These are phyloP conservation scores for Rhodomyrtus psidioides DNA, from an alignment of 441 rosid species.

Conservation along the genomic window DNA sequence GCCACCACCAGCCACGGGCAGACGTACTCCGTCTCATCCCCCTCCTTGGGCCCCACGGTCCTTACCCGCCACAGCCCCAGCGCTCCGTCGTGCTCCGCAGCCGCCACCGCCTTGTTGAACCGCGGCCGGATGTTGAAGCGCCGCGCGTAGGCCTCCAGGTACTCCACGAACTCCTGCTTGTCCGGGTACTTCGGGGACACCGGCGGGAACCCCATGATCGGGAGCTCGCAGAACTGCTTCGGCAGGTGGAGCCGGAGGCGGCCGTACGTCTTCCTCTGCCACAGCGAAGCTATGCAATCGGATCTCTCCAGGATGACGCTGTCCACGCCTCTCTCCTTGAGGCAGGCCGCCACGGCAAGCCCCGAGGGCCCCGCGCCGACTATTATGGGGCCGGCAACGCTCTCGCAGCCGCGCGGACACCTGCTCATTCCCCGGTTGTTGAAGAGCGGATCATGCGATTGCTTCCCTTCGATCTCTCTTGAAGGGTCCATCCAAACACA, in stretches of 20 bases:
- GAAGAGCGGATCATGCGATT: slow-evolving; percentile 53
- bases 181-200: slow-evolving; percentile 28
- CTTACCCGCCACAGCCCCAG: slow-evolving; percentile 33
- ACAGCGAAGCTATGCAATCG: slow-evolving; percentile 32
- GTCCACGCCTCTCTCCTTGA: slow-evolving; percentile 10
- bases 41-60: slow-evolving; percentile 15
- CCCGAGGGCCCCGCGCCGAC: slow-evolving; percentile 46
- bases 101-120: slow-evolving; percentile 24
- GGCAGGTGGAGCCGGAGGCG: slow-evolving; percentile 43
- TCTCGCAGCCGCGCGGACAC: neutral
- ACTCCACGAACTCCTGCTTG: slow-evolving; percentile 27
- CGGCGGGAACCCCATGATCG: slow-evolving; percentile 27
- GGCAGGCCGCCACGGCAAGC: slow-evolving; percentile 29
- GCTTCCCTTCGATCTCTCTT: slow-evolving; percentile 79
- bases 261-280: slow-evolving; percentile 35
- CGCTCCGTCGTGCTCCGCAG: slow-evolving; percentile 17
- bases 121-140: slow-evolving; percentile 21
- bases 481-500: slow-evolving; percentile 28
- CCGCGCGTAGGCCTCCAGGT: slow-evolving; percentile 22
- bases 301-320: slow-evolving; percentile 32
- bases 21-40: slow-evolving; percentile 22
- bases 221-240: slow-evolving; percentile 36
- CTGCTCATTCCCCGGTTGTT: slow-evolving; percentile 7
- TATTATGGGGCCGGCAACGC: slow-evolving; percentile 18
- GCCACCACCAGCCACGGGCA: slow-evolving; percentile 66